A percentile compares a stretch with the other conserved stretches of the same genome.
Conservation (phyloP, 163 green algal species). For the Chlorella variabilis region DNA sequence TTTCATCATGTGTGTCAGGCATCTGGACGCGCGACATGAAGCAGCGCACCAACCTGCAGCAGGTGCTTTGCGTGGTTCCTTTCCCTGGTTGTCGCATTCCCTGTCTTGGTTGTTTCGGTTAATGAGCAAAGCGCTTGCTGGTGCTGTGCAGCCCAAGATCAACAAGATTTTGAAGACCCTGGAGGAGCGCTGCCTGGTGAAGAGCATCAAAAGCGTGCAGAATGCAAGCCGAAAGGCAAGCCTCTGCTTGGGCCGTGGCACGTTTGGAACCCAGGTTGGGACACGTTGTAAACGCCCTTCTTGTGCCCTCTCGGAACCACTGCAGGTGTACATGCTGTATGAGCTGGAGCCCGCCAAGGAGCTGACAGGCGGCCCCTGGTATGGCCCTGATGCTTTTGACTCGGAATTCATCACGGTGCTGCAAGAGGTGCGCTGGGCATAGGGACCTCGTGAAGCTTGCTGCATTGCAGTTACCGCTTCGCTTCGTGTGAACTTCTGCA, state of each 20-base stretch:
- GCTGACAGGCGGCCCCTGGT: conserved; percentile 96
- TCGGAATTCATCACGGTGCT: conserved; percentile 72
- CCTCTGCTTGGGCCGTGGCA: too few relatives aligned
- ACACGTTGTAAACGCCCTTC: too few relatives aligned
- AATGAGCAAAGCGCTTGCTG: background rate
- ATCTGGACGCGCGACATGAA: conserved; percentile 96
- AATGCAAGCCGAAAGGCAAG: conserved; percentile 74
- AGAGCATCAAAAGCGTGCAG: conserved; percentile 88
- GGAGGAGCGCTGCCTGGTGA: conserved; percentile 86
- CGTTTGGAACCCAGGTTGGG: too few relatives aligned
- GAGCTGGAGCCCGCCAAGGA: conserved; percentile 91
- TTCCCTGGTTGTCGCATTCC: too few relatives aligned
- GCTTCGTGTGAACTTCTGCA: too few relatives aligned
- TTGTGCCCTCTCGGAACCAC: too few relatives aligned
- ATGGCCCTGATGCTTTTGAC: conserved; percentile 55
- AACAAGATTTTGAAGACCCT: conserved; percentile 92
- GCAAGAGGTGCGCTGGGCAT: conserved; percentile 44
- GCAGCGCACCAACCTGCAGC: conserved; percentile 79
- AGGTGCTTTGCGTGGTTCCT: background rate
- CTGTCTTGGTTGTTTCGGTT: too few relatives aligned
- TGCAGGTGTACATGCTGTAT: conserved; percentile 89
- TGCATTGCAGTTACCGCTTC: too few relatives aligned
- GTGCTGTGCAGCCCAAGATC: conserved; percentile 76
- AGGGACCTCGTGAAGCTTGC: too few relatives aligned
- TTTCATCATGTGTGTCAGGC: conserved; percentile 56